Evolutionary conservation across 2,329 filamentous ascomycete species (phyloP).

Genomic region (Fusarium sp.): DNA sequence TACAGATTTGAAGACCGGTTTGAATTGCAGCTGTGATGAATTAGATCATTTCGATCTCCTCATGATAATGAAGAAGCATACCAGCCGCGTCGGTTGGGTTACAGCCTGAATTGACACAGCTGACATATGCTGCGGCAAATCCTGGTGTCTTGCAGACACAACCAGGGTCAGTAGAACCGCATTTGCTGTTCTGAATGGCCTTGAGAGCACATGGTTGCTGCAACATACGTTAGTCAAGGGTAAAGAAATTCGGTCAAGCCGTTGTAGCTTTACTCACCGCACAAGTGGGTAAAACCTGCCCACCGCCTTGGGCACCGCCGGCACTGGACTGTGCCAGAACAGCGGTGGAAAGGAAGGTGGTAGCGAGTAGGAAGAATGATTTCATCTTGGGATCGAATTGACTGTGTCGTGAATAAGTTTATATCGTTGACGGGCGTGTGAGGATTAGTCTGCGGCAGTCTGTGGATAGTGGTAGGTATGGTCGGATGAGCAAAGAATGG

Average conservation of each 20-base stretch:
- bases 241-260: background rate
- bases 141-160: constrained; percentile 25
- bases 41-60: background rate
- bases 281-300: background rate
- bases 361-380: constrained; percentile 6
- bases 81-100: constrained; percentile 14
- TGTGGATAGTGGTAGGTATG: background rate
- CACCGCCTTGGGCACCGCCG: background rate
- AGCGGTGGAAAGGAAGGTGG: constrained; percentile 10
- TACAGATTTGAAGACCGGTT: constrained; percentile 5
- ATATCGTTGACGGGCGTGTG: background rate
- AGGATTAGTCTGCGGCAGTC: background rate
- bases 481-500: background rate
- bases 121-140: background rate
- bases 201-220: constrained; percentile 24
- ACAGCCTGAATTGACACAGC: constrained; percentile 9
- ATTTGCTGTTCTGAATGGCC: constrained; percentile 15
- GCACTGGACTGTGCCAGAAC: constrained; percentile 6
- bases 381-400: constrained; percentile 9
- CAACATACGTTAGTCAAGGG: background rate
- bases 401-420: background rate
- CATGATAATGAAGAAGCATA: background rate
- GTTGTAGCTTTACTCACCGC: constrained; percentile 5
- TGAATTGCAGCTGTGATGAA: background rate
- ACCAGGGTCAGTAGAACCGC: constrained; percentile 4